Conservation (phyloP, 1,284 basidiomycete genomes). For the Chalciporus sp. region DNA sequence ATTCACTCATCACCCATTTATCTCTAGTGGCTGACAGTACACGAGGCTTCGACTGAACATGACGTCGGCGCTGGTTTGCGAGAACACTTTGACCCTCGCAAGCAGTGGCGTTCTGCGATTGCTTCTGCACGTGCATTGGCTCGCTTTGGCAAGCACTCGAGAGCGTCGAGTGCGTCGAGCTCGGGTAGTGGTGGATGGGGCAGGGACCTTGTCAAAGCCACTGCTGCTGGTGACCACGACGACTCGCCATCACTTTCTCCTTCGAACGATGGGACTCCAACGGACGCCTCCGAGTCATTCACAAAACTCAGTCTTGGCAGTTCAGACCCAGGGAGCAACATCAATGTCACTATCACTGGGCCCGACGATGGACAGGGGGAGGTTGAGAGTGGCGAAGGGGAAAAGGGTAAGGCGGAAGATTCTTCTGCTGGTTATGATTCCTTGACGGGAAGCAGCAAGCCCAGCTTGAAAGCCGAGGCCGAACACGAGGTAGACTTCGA, state of each 20-base stretch:
- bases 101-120: slow-evolving; percentile 72
- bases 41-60: slow-evolving; percentile 61
- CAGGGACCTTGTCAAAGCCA: slow-evolving; percentile 22
- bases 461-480: slow-evolving; percentile 13
- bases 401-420: slow-evolving; percentile 27
- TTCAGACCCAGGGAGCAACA: slow-evolving; percentile 27
- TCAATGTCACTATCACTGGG: slow-evolving; percentile 35
- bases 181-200: slow-evolving; percentile 36
- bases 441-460: slow-evolving; percentile 22
- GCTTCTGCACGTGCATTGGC: slow-evolving; percentile 58
- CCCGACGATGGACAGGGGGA: slow-evolving; percentile 31
- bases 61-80: slow-evolving; percentile 73
- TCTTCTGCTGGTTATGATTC: slow-evolving; percentile 17
- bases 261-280: slow-evolving; percentile 25
- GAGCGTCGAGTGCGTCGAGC: slow-evolving; percentile 34
- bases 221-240: slow-evolving; percentile 14
- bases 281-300: slow-evolving; percentile 25
- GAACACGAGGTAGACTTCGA: neutral
- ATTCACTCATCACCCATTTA: slow-evolving; percentile 1
- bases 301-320: slow-evolving; percentile 33
- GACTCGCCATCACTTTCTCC: slow-evolving; percentile 6
- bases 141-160: slow-evolving; percentile 49
- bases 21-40: slow-evolving; percentile 67
- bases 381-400: slow-evolving; percentile 10
- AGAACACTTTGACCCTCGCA: slow-evolving; percentile 75